Evolutionary conservation across 208 protist genomes (phyloP).

Genomic region (Balamuthia mandrillaris): DNA sequence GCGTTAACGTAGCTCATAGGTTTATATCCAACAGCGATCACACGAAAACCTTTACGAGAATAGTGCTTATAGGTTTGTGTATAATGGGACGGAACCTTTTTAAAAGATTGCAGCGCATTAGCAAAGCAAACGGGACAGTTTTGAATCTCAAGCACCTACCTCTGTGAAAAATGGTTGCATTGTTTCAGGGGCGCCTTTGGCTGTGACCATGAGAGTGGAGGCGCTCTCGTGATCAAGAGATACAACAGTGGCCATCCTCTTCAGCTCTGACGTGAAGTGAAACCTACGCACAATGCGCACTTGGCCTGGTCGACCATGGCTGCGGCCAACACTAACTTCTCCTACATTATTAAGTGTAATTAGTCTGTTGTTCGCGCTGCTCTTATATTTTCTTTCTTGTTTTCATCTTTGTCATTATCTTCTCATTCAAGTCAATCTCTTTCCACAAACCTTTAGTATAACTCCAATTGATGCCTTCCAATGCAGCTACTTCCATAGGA

Average conservation of each 20-base stretch:
- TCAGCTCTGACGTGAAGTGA: constrained; percentile 89
- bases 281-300: constrained; percentile 85
- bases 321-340: too few species aligned
- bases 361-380: neutral
- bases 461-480: constrained; percentile 25
- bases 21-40: constrained; percentile 93
- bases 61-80: constrained; percentile 77
- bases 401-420: too few species aligned
- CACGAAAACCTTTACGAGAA: constrained; percentile 86
- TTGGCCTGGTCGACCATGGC: constrained; percentile 14
- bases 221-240: constrained; percentile 46
- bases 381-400: neutral
- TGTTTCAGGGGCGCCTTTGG: constrained; percentile 91
- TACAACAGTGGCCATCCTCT: constrained; percentile 91
- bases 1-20: neutral
- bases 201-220: neutral
- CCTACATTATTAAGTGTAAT: constrained; percentile 72
- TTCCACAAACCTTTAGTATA: neutral
- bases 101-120: too few species aligned
- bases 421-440: too few species aligned
- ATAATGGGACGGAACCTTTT: too few species aligned
- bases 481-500: constrained; percentile 53
- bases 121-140: too few species aligned
- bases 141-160: constrained; percentile 73
- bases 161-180: constrained; percentile 81